These are phyloP conservation scores for Aspergillus udagawae DNA, from an alignment of 2,329 filamentous ascomycete genomes.

Conservation along the genomic window DNA sequence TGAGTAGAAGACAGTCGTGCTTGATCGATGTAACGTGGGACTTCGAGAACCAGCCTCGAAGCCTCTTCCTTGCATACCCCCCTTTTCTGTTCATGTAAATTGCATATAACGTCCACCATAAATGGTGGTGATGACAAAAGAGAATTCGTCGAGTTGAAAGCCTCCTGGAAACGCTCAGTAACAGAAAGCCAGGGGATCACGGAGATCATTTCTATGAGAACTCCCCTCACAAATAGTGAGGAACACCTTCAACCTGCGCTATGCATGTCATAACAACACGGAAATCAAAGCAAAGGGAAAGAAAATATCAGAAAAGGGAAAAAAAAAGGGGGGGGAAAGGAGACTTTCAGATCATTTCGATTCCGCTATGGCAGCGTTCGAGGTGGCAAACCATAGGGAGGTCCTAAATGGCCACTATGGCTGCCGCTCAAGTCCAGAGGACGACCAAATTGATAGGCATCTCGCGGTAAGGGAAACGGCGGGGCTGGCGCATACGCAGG, in stretches of 20 bases:
- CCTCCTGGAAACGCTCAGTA: neutral
- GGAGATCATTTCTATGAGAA: constrained; percentile 21
- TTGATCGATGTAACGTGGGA: constrained; percentile 8
- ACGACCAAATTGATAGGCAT: constrained; percentile 32
- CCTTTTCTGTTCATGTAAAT: constrained; percentile 2
- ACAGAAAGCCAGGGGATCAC: constrained; percentile 1
- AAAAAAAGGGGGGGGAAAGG: neutral
- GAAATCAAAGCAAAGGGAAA: constrained; percentile 14
- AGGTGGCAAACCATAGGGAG: constrained; percentile 31
- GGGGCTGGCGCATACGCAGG: constrained; percentile 41
- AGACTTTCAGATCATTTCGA: constrained; percentile 16
- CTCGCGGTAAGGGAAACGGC: constrained; percentile 30
- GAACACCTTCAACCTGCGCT: constrained; percentile 35
- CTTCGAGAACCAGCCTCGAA: constrained; percentile 31
- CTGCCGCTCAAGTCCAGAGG: constrained; percentile 28
- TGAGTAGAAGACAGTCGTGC: constrained; percentile 15
- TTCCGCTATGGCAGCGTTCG: constrained; percentile 32
- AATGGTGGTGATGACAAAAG: constrained; percentile 10
- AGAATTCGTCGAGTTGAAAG: constrained; percentile 1
- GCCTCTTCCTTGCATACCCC: constrained; percentile 3
- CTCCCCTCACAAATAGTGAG: constrained; percentile 27
- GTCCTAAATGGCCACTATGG: constrained; percentile 29
- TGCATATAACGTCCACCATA: constrained; percentile 8
- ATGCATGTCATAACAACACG: constrained; percentile 36
- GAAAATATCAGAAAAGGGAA: constrained; percentile 4